Percentiles rank a stretch among this genome's conserved stretches.
These are phyloP conservation scores for Vanderwaltozyma verrucispora DNA, from an alignment of 805 yeast species.

Conservation along the genomic window DNA sequence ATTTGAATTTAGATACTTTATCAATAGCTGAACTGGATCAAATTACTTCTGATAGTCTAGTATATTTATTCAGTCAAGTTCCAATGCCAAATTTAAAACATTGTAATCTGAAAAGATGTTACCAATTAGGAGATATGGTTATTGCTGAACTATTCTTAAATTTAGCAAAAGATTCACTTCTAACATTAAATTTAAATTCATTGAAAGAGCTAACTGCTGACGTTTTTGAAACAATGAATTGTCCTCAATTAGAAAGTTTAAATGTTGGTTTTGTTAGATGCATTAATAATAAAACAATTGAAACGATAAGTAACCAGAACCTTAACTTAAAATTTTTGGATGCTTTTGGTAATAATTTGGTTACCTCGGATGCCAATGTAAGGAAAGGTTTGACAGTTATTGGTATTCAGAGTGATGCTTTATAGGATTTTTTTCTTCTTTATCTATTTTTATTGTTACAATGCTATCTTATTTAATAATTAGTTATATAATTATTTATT, in stretches of 20 bases:
- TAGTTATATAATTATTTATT: not conserved
- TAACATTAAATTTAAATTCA: slow-evolving; percentile 66
- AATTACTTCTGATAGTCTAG: slow-evolving; percentile 59
- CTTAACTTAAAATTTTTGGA: slow-evolving; percentile 56
- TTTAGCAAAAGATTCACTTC: slow-evolving; percentile 47
- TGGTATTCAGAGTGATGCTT: slow-evolving; percentile 64
- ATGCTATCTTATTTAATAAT: too few species aligned
- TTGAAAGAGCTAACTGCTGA: slow-evolving; percentile 44
- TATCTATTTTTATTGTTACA: too few species aligned
- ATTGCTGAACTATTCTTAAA: slow-evolving; percentile 51
- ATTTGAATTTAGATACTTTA: slow-evolving; percentile 36
- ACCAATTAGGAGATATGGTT: slow-evolving; percentile 52
- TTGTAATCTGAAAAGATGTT: slow-evolving; percentile 56
- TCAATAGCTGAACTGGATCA: slow-evolving; percentile 52
- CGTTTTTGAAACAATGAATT: slow-evolving; percentile 39
- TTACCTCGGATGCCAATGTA: slow-evolving; percentile 44
- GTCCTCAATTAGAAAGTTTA: slow-evolving; percentile 53
- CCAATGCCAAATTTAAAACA: slow-evolving; percentile 48
- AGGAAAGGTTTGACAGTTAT: slow-evolving; percentile 50
- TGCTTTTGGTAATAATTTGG: slow-evolving; percentile 69
- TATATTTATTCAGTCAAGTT: slow-evolving; percentile 39
- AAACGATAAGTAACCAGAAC: slow-evolving; percentile 46
- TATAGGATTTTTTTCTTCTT: slow-evolving; percentile 19
- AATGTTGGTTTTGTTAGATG: slow-evolving; percentile 76
- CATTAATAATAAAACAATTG: slow-evolving; percentile 61